Percentiles rank a stretch among this genome's conserved stretches.
phyloP scores from a whole-genome alignment of 2,329 filamentous ascomycete genomes.

The Hirsutella thompsonii region DNA sequence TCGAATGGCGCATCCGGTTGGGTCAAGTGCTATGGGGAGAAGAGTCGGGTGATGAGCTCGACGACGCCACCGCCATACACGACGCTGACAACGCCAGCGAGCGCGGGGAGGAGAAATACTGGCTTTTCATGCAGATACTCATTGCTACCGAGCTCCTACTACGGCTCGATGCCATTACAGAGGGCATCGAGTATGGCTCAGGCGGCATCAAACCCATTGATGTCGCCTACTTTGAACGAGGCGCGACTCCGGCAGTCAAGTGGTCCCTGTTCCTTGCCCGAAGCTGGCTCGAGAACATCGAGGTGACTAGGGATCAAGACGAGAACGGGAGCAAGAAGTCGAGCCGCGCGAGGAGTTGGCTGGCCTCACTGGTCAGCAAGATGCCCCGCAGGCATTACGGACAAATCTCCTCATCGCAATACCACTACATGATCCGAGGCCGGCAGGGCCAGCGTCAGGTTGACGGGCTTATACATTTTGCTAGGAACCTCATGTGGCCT shows the following conservation, averaged over 20 bases:
- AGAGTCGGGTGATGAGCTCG: conserved; percentile 35
- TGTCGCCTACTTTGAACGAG: conserved; percentile 47
- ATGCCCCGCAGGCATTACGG: conserved; percentile 30
- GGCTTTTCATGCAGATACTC: conserved; percentile 53
- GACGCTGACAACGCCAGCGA: conserved; percentile 35
- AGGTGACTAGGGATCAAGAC: conserved; percentile 33
- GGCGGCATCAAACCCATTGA: conserved; percentile 41
- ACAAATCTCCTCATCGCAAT: conserved; percentile 17
- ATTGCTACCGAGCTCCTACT: conserved; percentile 53
- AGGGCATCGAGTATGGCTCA: conserved; percentile 42
- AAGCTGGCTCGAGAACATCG: conserved; percentile 56
- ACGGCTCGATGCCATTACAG: conserved; percentile 49
- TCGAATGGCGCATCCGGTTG: conserved; percentile 62
- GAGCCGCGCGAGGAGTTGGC: conserved; percentile 28
- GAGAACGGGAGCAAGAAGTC: conserved; percentile 3
- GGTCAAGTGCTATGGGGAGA: conserved; percentile 60
- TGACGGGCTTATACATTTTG: conserved; percentile 50
- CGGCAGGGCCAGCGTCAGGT: conserved; percentile 46
- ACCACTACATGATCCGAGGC: conserved; percentile 38
- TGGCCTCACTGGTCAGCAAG: conserved; percentile 43
- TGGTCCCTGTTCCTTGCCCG: conserved; percentile 55
- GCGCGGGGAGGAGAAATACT: conserved; percentile 50
- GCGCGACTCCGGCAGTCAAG: conserved; percentile 47
- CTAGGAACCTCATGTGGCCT: conserved; percentile 49
- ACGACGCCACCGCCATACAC: conserved; percentile 37